These are phyloP conservation scores for Agastache rugosa DNA, from an alignment of 257 asterid genomes.

Conservation along the genomic window DNA sequence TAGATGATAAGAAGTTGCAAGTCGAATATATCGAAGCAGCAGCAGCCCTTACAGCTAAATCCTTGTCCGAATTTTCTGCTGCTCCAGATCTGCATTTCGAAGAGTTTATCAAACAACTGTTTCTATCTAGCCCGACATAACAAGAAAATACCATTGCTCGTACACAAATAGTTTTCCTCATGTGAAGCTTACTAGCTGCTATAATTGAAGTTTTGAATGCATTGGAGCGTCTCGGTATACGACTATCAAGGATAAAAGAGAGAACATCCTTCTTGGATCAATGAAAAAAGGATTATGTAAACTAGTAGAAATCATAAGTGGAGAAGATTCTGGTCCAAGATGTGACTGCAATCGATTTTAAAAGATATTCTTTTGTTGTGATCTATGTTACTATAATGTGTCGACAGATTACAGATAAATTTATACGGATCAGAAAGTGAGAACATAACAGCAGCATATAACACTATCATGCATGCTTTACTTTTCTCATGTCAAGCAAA, in stretches of 20 bases:
- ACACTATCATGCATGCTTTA: background rate
- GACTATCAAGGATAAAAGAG: background rate
- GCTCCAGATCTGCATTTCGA: constrained; percentile 53
- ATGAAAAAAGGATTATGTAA: background rate
- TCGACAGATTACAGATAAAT: background rate
- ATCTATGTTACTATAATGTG: constrained; percentile 1
- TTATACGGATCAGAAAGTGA: background rate
- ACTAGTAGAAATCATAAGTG: background rate
- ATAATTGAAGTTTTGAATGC: background rate
- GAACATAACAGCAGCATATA: background rate
- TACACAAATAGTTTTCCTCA: constrained; percentile 1
- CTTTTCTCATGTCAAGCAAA: background rate
- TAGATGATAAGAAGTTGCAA: constrained; percentile 75
- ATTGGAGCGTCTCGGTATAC: background rate
- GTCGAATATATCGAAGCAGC: constrained; percentile 97
- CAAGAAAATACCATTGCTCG: background rate
- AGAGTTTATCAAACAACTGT: background rate
- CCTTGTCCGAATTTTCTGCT: constrained; percentile 52
- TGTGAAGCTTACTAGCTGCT: constrained; percentile 1
- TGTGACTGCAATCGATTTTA: background rate
- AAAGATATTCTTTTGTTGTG: background rate
- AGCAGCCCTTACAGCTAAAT: constrained; percentile 76
- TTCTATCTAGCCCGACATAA: background rate
- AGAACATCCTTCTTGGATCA: background rate
- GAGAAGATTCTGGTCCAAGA: background rate